Evolutionary conservation across 2,329 filamentous ascomycete genomes (phyloP).

Genomic region (Talaromyces atroroseus): DNA sequence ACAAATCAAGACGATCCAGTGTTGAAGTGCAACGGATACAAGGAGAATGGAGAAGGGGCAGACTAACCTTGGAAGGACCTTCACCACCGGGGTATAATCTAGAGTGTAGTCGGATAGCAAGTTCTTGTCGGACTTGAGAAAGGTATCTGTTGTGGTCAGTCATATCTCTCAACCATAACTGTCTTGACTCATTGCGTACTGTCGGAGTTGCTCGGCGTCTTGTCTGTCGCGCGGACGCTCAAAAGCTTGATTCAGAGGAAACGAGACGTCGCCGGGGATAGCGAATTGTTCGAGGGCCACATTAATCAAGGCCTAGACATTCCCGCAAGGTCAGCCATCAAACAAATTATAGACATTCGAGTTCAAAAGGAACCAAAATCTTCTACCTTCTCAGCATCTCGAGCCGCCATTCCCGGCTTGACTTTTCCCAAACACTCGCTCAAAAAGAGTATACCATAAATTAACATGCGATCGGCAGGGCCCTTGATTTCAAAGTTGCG

Average conservation of each 20-base stretch:
- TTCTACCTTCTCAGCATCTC: constrained; percentile 60
- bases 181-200: constrained; percentile 52
- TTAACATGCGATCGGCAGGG: constrained; percentile 84
- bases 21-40: no score
- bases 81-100: constrained; percentile 75
- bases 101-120: constrained; percentile 74
- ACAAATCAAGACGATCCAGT: background rate
- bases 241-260: constrained; percentile 95
- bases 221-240: constrained; percentile 81
- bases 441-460: constrained; percentile 94
- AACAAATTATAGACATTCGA: background rate
- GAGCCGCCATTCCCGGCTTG: constrained; percentile 62
- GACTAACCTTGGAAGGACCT: constrained; percentile 58
- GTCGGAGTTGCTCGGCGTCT: constrained; percentile 79
- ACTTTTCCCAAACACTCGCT: constrained; percentile 88
- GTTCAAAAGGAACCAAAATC: background rate
- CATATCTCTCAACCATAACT: no score
- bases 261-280: constrained; percentile 86
- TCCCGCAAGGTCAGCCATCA: background rate
- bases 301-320: constrained; percentile 74
- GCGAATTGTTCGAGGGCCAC: constrained; percentile 92
- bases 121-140: constrained; percentile 86
- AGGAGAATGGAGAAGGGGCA: background rate
- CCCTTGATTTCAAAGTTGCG: constrained; percentile 99
- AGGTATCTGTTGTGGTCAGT: constrained; percentile 45